Percentiles rank a stretch among this genome's conserved stretches.
phyloP scores from a whole-genome alignment of 2,329 filamentous ascomycete genomes.

The Apiospora arundinis region DNA sequence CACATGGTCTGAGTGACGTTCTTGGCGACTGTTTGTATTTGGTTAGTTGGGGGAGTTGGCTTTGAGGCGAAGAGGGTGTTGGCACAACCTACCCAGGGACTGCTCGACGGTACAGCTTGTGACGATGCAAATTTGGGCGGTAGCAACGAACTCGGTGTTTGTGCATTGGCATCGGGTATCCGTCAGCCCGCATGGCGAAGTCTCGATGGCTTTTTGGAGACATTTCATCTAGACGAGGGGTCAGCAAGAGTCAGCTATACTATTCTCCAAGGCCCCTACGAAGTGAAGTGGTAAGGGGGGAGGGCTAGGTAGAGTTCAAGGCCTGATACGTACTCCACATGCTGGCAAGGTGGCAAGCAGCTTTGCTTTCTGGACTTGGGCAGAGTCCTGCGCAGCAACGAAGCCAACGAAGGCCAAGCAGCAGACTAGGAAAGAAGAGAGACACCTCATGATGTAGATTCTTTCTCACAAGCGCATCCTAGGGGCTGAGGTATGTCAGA shows the following conservation, averaged over 20 bases:
- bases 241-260: background rate
- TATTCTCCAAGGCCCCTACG: background rate
- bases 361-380: constrained; percentile 4
- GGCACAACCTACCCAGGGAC: constrained; percentile 4
- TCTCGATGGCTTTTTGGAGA: background rate
- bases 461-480: background rate
- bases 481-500: background rate
- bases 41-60: background rate
- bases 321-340: constrained; percentile 15
- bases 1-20: constrained; percentile 30
- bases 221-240: background rate
- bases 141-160: background rate
- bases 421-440: background rate
- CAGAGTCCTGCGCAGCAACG: background rate
- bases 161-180: constrained; percentile 19
- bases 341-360: constrained; percentile 3
- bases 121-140: background rate
- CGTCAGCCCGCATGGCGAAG: constrained; percentile 3
- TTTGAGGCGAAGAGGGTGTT: background rate
- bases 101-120: constrained; percentile 10
- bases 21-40: constrained; percentile 27
- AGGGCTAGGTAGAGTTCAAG: background rate
- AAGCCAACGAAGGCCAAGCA: constrained; percentile 5
- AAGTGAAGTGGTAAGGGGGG: background rate
- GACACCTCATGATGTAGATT: background rate